These are phyloP conservation scores for Calonectria fujianensis DNA, from an alignment of 2,329 filamentous ascomycete species.

Conservation along the genomic window DNA sequence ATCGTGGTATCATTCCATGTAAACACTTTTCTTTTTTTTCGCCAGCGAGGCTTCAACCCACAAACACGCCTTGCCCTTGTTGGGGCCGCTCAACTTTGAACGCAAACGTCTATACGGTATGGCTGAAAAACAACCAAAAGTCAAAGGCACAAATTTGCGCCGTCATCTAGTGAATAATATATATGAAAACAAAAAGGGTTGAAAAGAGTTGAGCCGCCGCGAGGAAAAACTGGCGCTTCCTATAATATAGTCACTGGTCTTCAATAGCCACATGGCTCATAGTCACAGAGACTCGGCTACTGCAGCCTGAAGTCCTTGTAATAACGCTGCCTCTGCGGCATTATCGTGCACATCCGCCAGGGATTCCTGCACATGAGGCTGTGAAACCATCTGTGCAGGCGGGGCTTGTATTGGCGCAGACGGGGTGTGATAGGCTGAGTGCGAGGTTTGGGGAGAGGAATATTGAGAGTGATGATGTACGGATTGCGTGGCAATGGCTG, in stretches of 20 bases:
- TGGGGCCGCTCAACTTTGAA: slow-evolving; percentile 11
- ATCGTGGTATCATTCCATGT: slow-evolving; percentile 55
- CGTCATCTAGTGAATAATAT: slow-evolving; percentile 34
- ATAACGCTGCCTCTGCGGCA: slow-evolving; percentile 59
- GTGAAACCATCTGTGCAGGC: slow-evolving; percentile 51
- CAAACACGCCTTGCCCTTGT: slow-evolving; percentile 20
- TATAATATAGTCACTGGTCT: neutral
- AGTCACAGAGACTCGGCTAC: slow-evolving; percentile 55
- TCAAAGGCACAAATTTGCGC: slow-evolving; percentile 39
- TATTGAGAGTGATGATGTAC: slow-evolving; percentile 45
- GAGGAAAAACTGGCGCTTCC: slow-evolving; percentile 4
- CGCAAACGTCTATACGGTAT: slow-evolving; percentile 19
- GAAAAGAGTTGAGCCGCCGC: slow-evolving; percentile 17
- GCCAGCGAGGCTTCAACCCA: slow-evolving; percentile 51
- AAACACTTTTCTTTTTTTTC: slow-evolving; percentile 45
- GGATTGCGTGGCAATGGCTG: slow-evolving; percentile 39
- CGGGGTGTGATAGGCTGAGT: slow-evolving; percentile 40
- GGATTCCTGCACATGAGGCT: slow-evolving; percentile 47
- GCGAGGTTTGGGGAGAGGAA: slow-evolving; percentile 42
- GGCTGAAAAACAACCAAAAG: slow-evolving; percentile 16
- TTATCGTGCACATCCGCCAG: slow-evolving; percentile 57
- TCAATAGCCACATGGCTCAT: slow-evolving; percentile 16
- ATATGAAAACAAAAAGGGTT: slow-evolving; percentile 34
- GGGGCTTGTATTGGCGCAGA: slow-evolving; percentile 47
- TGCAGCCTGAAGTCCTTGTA: slow-evolving; percentile 60